Base-by-base conservation (phyloP, 2,329 filamentous ascomycete species). In the Tetracladium maxilliforme region DNA sequence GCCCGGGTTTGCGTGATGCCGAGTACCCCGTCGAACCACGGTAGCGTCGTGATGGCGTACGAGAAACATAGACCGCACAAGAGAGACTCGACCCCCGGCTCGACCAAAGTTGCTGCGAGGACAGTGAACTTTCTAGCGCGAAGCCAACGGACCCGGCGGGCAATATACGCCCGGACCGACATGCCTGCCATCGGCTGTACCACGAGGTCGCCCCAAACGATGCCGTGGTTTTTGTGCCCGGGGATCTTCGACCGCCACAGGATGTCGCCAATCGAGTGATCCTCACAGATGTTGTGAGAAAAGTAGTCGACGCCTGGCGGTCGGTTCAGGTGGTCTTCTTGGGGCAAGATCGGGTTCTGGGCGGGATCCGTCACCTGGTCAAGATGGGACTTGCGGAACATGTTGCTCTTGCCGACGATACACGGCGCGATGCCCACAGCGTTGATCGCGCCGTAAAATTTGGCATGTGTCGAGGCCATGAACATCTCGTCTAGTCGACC, bases 391-490 rank as follows among this genome's bases (percentile, higher is more conserved):
- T 79, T 81, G 30, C 90, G 79, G 53, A 95, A 98, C 86, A 98
- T 95, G 54, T 92, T 95, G 42, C 83, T 92, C 56, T 98, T 98
- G 25, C 90, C 90, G 13, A 95, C 77, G 30, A 92, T 78, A 50
- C 90, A 98, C 7, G 92, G 90, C 0, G 90, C 90, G 26, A 95
- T 56, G 4, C 79, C 66, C 10, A 94, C 82, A 1, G 82, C 81
- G 51, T 95, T 95, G 63, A 98, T 98, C 32, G 87, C 90, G 7
- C 77, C 78, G 56, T 98, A 98, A 61, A 98, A 95, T 46, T 98
- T 98, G 39, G 84, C 83, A 48, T 98, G 90, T 0, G 83, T 72
- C 1, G 84, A 90, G 1, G 83, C 76, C 64, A 98, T 79, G 55
- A 95, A 98, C 50, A 87, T 71, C 45, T 98, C 90, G 45, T 98